Conservation (phyloP, 78 protist species). For the Dictyostelium purpureum region DNA sequence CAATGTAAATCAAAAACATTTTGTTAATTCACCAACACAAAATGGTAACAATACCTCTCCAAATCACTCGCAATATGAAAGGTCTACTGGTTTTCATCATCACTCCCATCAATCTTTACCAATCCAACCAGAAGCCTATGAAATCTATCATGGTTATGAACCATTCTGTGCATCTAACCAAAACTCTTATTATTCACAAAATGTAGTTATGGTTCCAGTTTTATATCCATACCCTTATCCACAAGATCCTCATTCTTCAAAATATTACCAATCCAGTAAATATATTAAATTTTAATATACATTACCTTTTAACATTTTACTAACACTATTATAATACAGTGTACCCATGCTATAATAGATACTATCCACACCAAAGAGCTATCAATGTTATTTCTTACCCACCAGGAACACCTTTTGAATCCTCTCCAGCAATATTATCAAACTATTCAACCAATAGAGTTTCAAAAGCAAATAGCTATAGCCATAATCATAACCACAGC, state of each 20-base stretch:
- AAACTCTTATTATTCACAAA: background rate
- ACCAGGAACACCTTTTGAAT: background rate
- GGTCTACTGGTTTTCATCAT: background rate
- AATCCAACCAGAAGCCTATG: background rate
- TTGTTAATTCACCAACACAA: background rate
- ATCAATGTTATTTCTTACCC: background rate
- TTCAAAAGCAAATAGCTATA: background rate
- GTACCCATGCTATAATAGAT: background rate
- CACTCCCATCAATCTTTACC: background rate
- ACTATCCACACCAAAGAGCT: background rate
- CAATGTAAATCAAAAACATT: background rate
- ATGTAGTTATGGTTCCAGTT: constrained; percentile 47
- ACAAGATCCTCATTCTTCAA: background rate
- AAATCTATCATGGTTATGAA: background rate
- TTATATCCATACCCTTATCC: constrained; percentile 26
- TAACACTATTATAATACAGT: background rate
- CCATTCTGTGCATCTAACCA: background rate
- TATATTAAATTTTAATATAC: background rate
- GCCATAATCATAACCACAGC: background rate
- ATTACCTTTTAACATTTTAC: background rate
- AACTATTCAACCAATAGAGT: background rate
- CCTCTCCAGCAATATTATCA: background rate
- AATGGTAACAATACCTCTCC: background rate
- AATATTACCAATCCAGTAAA: background rate
- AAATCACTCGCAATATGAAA: background rate